phyloP scores from a whole-genome alignment of 257 asterid genomes.

The Solanum sparsipilum region DNA sequence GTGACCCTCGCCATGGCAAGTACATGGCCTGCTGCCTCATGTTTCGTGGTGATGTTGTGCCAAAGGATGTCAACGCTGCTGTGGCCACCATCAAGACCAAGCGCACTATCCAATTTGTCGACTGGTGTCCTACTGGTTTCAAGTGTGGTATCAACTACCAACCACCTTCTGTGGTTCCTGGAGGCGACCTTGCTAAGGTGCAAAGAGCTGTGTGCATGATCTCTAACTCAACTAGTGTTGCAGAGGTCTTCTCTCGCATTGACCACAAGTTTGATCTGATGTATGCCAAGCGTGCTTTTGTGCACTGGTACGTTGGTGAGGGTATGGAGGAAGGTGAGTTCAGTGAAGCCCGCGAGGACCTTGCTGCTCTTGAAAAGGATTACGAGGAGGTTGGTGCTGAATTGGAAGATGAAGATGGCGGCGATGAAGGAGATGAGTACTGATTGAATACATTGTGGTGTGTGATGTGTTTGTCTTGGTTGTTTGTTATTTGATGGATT shows the following conservation, averaged over 20 bases:
- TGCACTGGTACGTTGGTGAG: conserved; percentile 18
- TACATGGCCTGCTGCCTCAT: conserved; percentile 23
- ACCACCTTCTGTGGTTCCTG: conserved; percentile 18
- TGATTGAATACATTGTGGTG: background rate
- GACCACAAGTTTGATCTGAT: conserved; percentile 15
- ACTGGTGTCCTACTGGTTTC: conserved; percentile 23
- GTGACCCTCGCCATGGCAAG: conserved; percentile 21
- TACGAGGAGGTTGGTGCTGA: conserved; percentile 24
- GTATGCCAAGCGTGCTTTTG: conserved; percentile 17
- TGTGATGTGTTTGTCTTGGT: background rate
- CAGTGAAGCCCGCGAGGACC: conserved; percentile 23
- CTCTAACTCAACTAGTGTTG: conserved; percentile 15
- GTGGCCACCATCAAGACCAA: conserved; percentile 22
- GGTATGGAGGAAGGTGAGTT: conserved; percentile 28
- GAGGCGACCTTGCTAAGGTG: conserved; percentile 17
- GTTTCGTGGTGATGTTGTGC: conserved; percentile 20
- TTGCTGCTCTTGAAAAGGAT: conserved; percentile 18
- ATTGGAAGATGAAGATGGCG: conserved; percentile 1
- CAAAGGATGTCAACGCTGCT: conserved; percentile 18
- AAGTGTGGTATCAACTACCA: conserved; percentile 21
- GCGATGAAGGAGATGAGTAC: background rate
- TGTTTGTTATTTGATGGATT: background rate
- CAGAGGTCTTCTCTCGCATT: conserved; percentile 12
- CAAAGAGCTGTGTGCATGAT: conserved; percentile 21
- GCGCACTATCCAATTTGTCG: conserved; percentile 18